A percentile compares a stretch with the other conserved stretches of the same genome.
These are phyloP conservation scores for Ascochyta fabae DNA, from an alignment of 2,329 filamentous ascomycete genomes.

Conservation along the genomic window DNA sequence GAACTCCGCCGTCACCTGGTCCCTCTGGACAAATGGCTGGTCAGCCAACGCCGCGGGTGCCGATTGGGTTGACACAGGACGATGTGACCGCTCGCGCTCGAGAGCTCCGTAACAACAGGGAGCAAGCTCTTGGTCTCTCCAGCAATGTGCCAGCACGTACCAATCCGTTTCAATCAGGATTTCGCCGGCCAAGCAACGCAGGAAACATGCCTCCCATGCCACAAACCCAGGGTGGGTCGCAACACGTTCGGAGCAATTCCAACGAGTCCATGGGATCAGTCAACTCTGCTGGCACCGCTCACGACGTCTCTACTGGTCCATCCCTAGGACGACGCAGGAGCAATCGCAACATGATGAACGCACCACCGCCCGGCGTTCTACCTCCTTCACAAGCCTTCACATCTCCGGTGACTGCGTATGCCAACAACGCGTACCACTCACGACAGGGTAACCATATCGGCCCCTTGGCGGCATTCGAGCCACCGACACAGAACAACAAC, in stretches of 20 bases:
- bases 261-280: slow-evolving; percentile 42
- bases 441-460: slow-evolving; percentile 32
- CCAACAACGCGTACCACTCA: slow-evolving; percentile 39
- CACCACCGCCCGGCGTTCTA: slow-evolving; percentile 30
- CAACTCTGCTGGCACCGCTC: slow-evolving; percentile 39
- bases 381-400: slow-evolving; percentile 35
- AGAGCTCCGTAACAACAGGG: slow-evolving; percentile 46
- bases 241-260: slow-evolving; percentile 42
- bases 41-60: slow-evolving; percentile 15
- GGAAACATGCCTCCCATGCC: slow-evolving; percentile 23
- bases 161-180: slow-evolving; percentile 45
- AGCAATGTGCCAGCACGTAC: slow-evolving; percentile 37
- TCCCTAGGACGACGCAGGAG: slow-evolving; percentile 43
- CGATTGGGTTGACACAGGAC: slow-evolving; percentile 41
- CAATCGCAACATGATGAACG: slow-evolving; percentile 42
- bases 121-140: slow-evolving; percentile 40
- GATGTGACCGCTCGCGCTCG: slow-evolving; percentile 44
- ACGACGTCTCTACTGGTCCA: slow-evolving; percentile 35
- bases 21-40: slow-evolving; percentile 22
- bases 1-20: slow-evolving; percentile 41
- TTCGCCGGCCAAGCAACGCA: slow-evolving; percentile 37
- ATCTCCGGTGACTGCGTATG: slow-evolving; percentile 33
- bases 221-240: slow-evolving; percentile 18
- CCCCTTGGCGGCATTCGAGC: slow-evolving; percentile 31
- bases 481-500: slow-evolving; percentile 33